Conservation (phyloP, 2,329 filamentous ascomycete genomes). For the Colletotrichum destructivum region DNA sequence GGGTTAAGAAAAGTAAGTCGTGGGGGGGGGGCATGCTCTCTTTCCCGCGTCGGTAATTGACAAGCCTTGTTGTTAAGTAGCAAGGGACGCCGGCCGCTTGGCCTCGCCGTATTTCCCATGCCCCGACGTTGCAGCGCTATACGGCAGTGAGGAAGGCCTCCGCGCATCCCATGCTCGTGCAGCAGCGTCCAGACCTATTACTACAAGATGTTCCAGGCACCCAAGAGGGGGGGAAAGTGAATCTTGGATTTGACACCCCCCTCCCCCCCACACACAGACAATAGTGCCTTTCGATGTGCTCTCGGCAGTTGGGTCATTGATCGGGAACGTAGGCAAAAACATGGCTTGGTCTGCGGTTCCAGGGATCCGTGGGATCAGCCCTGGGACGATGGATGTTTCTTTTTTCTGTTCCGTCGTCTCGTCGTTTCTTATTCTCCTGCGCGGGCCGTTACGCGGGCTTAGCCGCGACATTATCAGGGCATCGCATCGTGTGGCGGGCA, state of each 20-base stretch:
- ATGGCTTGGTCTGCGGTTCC: neutral
- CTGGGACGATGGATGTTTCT: neutral
- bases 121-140: neutral
- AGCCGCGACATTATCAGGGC: constrained; percentile 14
- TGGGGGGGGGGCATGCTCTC: neutral
- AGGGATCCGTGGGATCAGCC: neutral
- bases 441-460: constrained; percentile 30
- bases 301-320: constrained; percentile 14
- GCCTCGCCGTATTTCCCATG: neutral
- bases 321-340: constrained; percentile 18
- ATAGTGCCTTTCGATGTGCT: neutral
- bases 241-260: neutral
- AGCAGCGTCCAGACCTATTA: neutral
- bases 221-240: neutral
- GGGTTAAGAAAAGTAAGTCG: neutral
- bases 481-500: neutral
- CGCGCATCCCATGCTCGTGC: neutral
- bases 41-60: neutral
- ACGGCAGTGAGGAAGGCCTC: neutral
- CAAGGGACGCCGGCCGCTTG: neutral
- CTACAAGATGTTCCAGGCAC: neutral
- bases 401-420: neutral
- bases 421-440: constrained; percentile 24
- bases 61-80: neutral
- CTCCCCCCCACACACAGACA: too few species aligned